Base-by-base conservation (phyloP, 768 basidiomycete species). In the Xanthoconium stramineum region DNA sequence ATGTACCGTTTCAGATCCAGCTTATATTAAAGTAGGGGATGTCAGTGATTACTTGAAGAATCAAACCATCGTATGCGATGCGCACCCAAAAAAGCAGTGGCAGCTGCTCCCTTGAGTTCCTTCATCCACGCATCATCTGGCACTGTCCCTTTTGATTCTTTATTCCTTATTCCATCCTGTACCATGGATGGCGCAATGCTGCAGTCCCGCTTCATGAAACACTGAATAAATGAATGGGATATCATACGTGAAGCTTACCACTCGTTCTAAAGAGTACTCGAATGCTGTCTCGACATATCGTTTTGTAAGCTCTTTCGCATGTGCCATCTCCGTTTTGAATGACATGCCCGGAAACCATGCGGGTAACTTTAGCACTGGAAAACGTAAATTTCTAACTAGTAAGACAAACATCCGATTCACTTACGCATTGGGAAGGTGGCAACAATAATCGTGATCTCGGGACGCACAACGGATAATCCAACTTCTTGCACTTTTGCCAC, bases 311-410 rank as follows among this genome's bases (percentile, higher is more conserved):
- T 45, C 32, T 2, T 12, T 28, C 2, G 49, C 49, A 9, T 8
- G 24, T 3, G 29, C 52, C 54, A 59, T 50, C 1, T 48, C 19
- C 37, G 0, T 29, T 4, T 42, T 55, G 15, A 55, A 30, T 3
- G 53, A 42, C 53, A 49, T 55, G 1, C 53, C 60, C 1, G 62
- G 62, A 13, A 63, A 45, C 62, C 62, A 63, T 8, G 60, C 5
- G 9, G 60, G 62, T 13, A 63, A 51, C 7, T 53, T 51, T 6
- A 61, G n/a, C 13, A 63, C 61, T 63, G 10, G n/a, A 45, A 3
- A 5, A 20, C n/a, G n/a, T n/a, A 0, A 15, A 12, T 20, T 6
- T 14, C 2, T 15, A 3, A 12, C 36, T n/a, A 20, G 47, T 7
- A 19, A 36, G 5, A 13, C 3, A 32, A 7, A 3, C 3, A 14